Evolutionary conservation across 83 land plant genomes (phyloP).

Genomic region (Isoetes engelmannii): DNA sequence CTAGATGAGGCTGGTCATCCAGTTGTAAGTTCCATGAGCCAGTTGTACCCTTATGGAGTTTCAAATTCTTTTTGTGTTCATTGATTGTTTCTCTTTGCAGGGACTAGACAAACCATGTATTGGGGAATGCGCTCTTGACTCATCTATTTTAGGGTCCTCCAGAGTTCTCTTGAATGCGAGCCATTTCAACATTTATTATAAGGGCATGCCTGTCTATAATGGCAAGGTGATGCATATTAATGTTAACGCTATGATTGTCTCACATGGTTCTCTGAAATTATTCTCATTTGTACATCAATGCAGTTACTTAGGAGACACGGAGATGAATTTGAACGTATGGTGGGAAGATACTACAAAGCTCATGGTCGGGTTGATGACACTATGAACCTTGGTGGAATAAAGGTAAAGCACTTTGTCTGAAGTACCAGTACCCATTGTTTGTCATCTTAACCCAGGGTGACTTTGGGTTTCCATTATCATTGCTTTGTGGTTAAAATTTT

Average conservation of each 20-base stretch:
- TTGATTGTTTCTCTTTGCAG: constrained; percentile 23
- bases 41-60: not conserved
- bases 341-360: constrained; percentile 69
- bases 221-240: constrained; percentile 49
- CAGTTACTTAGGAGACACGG: constrained; percentile 90
- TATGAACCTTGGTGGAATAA: constrained; percentile 98
- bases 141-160: constrained; percentile 73
- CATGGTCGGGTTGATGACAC: constrained; percentile 98
- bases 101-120: constrained; percentile 44
- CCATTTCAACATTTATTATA: constrained; percentile 81
- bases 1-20: constrained; percentile 70
- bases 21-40: constrained; percentile 41
- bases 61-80: not conserved
- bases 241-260: not conserved
- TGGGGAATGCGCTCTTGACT: constrained; percentile 85
- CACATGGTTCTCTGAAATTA: not conserved
- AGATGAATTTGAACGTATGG: constrained; percentile 79
- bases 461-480: not conserved
- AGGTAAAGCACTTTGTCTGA: constrained; percentile 40
- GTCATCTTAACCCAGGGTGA: not conserved
- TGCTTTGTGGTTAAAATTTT: not conserved
- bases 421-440: not conserved
- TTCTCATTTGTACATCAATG: not conserved
- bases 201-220: constrained; percentile 69
- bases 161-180: constrained; percentile 69